Base-by-base conservation (phyloP, 2,329 filamentous ascomycete species). In the Arthrobotrys sphaeroides region DNA sequence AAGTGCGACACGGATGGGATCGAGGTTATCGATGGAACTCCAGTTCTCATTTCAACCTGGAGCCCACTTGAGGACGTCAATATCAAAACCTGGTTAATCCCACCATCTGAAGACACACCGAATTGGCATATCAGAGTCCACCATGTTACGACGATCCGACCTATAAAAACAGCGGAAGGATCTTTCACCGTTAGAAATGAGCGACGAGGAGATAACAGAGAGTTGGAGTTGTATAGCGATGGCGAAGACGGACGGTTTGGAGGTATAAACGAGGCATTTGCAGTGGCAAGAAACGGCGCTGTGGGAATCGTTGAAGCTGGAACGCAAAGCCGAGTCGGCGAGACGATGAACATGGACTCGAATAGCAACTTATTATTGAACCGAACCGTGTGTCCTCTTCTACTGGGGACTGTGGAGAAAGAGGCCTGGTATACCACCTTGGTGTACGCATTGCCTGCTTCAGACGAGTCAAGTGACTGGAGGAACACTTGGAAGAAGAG, bases 331-430 rank as follows among this genome's bases (percentile, higher is more conserved):
- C 84, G 90, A 18, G 83, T 82, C 64, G 91, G 90, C 2, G 89
- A 87, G 80, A 84, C 92, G 24, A 88, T 93, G 53, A 89, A 92
- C 69, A 90, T 90, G 9, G 91, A 94, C 81, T 90, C 91, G 5
- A 93, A 94, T 83, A 91, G 89, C 53, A 94, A 94, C 82, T 83
- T 94, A 33, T 85, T 93, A 1, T 89, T 92, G 83, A 88, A 89
- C 72, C 84, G 91, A 72, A 92, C 90, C 2, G 85, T 90, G 43
- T 87, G 94, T 78, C 91, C 91, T 22, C 89, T 89, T 28, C 82
- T 94, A 79, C 87, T 89, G 80, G 85, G 87, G 77, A 88, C 87
- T 24, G 81, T 93, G 36, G 83, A 83, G 62, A 84, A 85, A 78
- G 85, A 84, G 26, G 85, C 84, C 38, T 92, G 89, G 89, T 91